Evolutionary conservation across 192 early-diverging fungal genomes (phyloP).

Genomic region (Umbelopsis vinacea): DNA sequence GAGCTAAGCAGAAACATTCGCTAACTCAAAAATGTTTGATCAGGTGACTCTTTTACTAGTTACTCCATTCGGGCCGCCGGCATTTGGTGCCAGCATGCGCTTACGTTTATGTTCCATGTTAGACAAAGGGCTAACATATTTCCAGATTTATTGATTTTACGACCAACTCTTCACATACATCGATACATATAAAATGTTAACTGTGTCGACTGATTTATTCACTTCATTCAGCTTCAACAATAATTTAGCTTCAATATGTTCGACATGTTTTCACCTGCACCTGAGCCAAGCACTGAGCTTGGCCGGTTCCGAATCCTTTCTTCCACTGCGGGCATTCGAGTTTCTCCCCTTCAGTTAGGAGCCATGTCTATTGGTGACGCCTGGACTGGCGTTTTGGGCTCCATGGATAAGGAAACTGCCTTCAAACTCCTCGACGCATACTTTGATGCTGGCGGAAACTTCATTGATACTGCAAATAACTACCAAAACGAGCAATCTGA

Average conservation of each 20-base stretch:
- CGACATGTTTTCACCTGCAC: not conserved
- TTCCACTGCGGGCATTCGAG: conserved; percentile 35
- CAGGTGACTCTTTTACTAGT: too few relatives aligned
- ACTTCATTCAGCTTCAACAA: not conserved
- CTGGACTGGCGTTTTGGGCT: not conserved
- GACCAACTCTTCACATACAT: too few relatives aligned
- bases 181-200: too few relatives aligned
- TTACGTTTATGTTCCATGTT: too few relatives aligned
- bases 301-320: conserved; percentile 10
- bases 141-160: too few relatives aligned
- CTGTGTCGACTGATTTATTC: too few relatives aligned
- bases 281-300: not conserved
- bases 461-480: conserved; percentile 58
- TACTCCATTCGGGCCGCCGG: too few relatives aligned
- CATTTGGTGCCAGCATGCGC: too few relatives aligned
- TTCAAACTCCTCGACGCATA: conserved; percentile 55
- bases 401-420: conserved; percentile 41
- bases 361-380: conserved; percentile 34
- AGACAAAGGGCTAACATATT: too few relatives aligned
- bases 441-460: conserved; percentile 53
- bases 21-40: too few relatives aligned
- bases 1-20: too few relatives aligned
- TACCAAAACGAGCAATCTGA: conserved; percentile 64
- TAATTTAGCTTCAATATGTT: not conserved
- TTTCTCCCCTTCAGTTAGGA: conserved; percentile 46